A percentile compares a stretch with the other conserved stretches of the same genome.
Evolutionary conservation across 2,329 filamentous ascomycete genomes (phyloP).

Genomic region (Hymenoscyphus occultus): DNA sequence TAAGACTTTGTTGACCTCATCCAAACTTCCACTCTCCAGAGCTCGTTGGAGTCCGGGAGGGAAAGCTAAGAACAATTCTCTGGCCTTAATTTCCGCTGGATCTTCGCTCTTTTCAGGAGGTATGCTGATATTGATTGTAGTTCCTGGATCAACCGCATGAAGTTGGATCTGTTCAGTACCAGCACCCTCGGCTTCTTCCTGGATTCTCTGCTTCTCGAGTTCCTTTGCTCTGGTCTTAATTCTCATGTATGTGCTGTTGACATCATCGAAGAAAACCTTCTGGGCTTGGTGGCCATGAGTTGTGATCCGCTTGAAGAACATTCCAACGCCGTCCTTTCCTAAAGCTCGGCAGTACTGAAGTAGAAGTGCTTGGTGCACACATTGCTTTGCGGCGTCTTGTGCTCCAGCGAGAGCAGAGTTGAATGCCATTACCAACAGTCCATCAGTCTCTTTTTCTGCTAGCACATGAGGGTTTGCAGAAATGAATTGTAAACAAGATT

Average conservation of each 20-base stretch:
- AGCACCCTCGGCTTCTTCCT: conserved; percentile 51
- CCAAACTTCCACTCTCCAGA: conserved; percentile 82
- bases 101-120: conserved; percentile 68
- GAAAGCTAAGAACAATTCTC: conserved; percentile 81
- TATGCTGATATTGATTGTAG: conserved; percentile 83
- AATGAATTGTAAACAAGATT: conserved; percentile 71
- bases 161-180: conserved; percentile 96
- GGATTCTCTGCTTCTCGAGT: conserved; percentile 44
- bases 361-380: conserved; percentile 87
- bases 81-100: conserved; percentile 58
- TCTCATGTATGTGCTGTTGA: conserved; percentile 78
- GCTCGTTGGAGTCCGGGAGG: conserved; percentile 76
- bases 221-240: conserved; percentile 69
- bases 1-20: conserved; percentile 83
- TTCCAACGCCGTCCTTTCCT: conserved; percentile 78
- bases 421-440: conserved; percentile 86
- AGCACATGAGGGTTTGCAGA: conserved; percentile 75
- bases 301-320: conserved; percentile 97
- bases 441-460: conserved; percentile 83
- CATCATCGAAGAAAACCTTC: conserved; percentile 88
- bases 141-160: conserved; percentile 90
- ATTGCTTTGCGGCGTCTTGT: conserved; percentile 75
- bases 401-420: conserved; percentile 77
- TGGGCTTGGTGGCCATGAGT: conserved; percentile 86
- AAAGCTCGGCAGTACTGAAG: conserved; percentile 93